Percentiles rank a stretch among this genome's conserved stretches.
Conservation (phyloP, 2,329 filamentous ascomycete species). For the Colletotrichum godetiae region DNA sequence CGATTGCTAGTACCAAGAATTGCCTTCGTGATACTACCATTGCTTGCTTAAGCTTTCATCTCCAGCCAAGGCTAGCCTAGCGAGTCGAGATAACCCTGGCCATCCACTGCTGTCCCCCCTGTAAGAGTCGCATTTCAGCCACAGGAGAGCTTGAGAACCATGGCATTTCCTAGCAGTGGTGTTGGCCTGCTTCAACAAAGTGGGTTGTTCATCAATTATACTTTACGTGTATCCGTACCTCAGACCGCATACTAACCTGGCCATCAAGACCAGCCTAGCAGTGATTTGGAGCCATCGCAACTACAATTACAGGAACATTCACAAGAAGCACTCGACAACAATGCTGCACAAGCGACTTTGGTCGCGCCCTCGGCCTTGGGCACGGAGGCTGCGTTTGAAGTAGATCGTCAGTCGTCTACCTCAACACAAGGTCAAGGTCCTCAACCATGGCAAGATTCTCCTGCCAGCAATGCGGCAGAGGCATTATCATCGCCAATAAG, state of each 20-base stretch:
- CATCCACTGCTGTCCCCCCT: constrained; percentile 7
- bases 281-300: neutral
- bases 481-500: constrained; percentile 3
- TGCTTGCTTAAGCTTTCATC: neutral
- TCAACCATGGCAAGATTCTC: constrained; percentile 11
- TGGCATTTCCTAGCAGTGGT: constrained; percentile 4
- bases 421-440: neutral
- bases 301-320: neutral
- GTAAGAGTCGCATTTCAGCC: neutral
- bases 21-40: neutral
- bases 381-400: no score
- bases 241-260: neutral
- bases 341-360: neutral
- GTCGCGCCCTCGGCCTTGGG: neutral
- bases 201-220: neutral
- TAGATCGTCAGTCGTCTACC: neutral
- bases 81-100: neutral
- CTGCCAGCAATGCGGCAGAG: neutral
- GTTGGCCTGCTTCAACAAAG: constrained; percentile 19
- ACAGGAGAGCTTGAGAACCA: neutral
- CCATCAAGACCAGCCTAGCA: neutral
- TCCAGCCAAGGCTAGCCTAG: neutral
- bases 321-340: neutral
- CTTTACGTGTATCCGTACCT: neutral
- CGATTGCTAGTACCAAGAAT: neutral